Base-by-base conservation (phyloP, 2,329 filamentous ascomycete genomes). In the Dendrostoma leiphaemia region DNA sequence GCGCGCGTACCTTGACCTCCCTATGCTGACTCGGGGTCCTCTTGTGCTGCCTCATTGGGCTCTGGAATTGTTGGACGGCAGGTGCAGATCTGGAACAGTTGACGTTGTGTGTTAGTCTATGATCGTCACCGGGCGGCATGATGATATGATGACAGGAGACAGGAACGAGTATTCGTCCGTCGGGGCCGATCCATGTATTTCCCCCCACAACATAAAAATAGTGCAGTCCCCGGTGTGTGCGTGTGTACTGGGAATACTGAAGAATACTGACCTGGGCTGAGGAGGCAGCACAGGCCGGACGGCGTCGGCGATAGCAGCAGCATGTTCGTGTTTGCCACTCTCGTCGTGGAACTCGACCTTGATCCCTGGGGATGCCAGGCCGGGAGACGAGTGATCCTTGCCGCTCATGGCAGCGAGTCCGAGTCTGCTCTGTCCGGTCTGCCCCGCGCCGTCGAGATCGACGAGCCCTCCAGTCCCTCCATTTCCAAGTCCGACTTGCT, bases 11-110 rank as follows among this genome's bases (percentile, higher is more conserved):
- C 74, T 83, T 84, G 67, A 85, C 72, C 63, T 82, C 74, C 55
- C 79, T 78, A 69, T 82, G 80, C 17, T 76, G 75, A 43, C 80
- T 84, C 0, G 81, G 81, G 1, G 80, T 82, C 41, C 82, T 74
- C 57, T 71, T 77, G 63, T 84, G 82, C 47, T 85, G 82, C 54
- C 82, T 74, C 66, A 82, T 66, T 28, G 81, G 81, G 57, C 80
- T 84, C 51, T 75, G 72, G 61, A 73, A 81, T 48, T 71, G 68
- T 38, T 67, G 65, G 40, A 66, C 61, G 19, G 70, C 65, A 32
- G 75, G 74, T 19, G 77, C 73, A 47, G 77, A 75, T 48, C 77
- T 81, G 59, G 38, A 48, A 40, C 13, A 47, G 38, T 26, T 15
- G n/a, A 32, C 28, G 45, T 21, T 34, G 17, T 26, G 21, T 35